phyloP scores from a whole-genome alignment of 192 early-diverging fungal species.

The Backusella mclennaniae region DNA sequence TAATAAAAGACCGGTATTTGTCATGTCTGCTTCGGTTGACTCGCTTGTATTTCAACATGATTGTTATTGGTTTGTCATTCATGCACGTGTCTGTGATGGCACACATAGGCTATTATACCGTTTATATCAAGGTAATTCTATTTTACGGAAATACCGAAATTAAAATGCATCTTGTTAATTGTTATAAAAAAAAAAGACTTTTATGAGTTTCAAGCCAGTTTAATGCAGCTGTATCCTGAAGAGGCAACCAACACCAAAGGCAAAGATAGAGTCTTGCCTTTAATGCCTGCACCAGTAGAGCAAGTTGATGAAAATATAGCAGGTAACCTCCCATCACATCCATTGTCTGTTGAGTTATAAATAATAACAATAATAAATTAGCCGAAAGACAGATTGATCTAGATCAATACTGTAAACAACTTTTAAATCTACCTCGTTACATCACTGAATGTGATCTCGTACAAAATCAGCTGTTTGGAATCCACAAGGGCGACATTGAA shows the following conservation, averaged over 20 bases:
- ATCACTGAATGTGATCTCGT: conserved; percentile 45
- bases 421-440: conserved; percentile 51
- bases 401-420: conserved; percentile 58
- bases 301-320: conserved; percentile 60
- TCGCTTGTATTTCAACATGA: conserved; percentile 66
- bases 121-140: conserved; percentile 57
- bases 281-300: conserved; percentile 61
- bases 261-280: conserved; percentile 54
- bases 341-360: background rate
- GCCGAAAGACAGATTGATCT: conserved; percentile 57
- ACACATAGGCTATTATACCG: conserved; percentile 63
- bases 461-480: conserved; percentile 42
- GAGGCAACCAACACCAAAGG: conserved; percentile 52
- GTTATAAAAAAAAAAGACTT: conserved; percentile 49
- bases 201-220: conserved; percentile 69
- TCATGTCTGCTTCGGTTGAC: conserved; percentile 54
- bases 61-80: conserved; percentile 70
- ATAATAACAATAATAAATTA: background rate
- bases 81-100: conserved; percentile 54
- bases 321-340: background rate
- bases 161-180: background rate
- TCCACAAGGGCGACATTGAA: conserved; percentile 48
- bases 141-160: background rate
- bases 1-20: conserved; percentile 30
- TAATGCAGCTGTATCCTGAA: conserved; percentile 61